phyloP scores from a whole-genome alignment of 2,329 filamentous ascomycete species.

The Alternaria postmessia region DNA sequence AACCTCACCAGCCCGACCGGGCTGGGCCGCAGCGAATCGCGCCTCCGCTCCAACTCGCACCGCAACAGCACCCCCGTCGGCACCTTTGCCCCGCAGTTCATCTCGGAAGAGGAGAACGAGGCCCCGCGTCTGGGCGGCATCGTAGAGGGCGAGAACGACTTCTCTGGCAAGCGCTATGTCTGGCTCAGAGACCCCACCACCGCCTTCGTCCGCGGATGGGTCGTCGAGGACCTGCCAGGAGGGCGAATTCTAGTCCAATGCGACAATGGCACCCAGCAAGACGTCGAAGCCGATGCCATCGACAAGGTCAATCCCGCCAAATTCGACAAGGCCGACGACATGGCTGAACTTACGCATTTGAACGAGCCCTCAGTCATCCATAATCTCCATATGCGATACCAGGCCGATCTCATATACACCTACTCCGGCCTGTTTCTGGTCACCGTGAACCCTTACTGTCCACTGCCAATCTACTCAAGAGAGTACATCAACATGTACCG shows the following conservation, averaged over 20 bases:
- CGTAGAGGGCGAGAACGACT: slow-evolving; percentile 92
- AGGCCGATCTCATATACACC: slow-evolving; percentile 94
- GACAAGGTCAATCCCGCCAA: slow-evolving; percentile 99
- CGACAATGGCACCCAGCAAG: slow-evolving; percentile 93
- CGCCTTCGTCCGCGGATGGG: slow-evolving; percentile 92
- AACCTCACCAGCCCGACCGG: slow-evolving; percentile 54
- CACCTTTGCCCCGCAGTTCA: slow-evolving; percentile 96
- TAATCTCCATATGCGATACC: slow-evolving; percentile 93
- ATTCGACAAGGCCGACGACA: slow-evolving; percentile 99
- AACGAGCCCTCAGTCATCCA: slow-evolving; percentile 98
- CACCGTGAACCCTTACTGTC: slow-evolving; percentile 95
- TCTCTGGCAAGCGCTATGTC: slow-evolving; percentile 97
- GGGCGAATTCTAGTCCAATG: slow-evolving; percentile 84
- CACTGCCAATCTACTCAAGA: slow-evolving; percentile 91
- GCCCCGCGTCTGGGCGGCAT: slow-evolving; percentile 71
- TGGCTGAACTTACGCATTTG: slow-evolving; percentile 97
- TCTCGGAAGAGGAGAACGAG: slow-evolving; percentile 78
- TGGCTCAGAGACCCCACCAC: slow-evolving; percentile 89
- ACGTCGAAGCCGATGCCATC: slow-evolving; percentile 84
- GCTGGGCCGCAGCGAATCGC: slow-evolving; percentile 48
- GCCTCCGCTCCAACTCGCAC: slow-evolving; percentile 68
- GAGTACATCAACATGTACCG: slow-evolving; percentile 99
- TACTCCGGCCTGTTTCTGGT: slow-evolving; percentile 98
- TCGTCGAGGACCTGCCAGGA: slow-evolving; percentile 79
- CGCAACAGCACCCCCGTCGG: slow-evolving; percentile 71